Evolutionary conservation across 2,329 filamentous ascomycete genomes (phyloP), one percentile per base, ranked within the genome.

Genomic region (Penicillium palitans): DNA sequence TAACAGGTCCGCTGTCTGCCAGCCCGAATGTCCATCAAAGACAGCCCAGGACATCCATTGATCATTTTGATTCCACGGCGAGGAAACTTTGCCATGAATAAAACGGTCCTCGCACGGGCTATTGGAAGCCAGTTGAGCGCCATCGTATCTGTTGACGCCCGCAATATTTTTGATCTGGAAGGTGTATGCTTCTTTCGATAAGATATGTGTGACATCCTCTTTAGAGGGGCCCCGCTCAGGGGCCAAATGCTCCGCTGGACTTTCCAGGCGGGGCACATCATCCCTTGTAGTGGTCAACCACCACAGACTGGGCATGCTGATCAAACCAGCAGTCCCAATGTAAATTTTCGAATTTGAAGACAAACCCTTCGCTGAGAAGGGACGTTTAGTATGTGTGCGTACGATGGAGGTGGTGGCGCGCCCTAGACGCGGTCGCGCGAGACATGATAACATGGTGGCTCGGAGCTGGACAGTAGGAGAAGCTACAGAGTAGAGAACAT

Each of bases 21-120:
- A 62, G 6, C 68, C 69, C 6, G 55, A 35, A 65, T 79, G 77
- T 1, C 77, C 77, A 52, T 79, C 77, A 40, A 77, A 79, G 29
- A 79, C 69, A 9, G 62, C 73, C 74, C 75, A 79, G 10, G 63
- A 61, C 63, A 70, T 66, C 70, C 72, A 74, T 29, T 72, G 54
- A 17, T 56, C 51, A 9, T 56, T 60, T 3, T 65, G 61, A 19
- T 63, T 61, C 59, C 60, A 64, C 9, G 66, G 66, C 1, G 70
- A 68, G 12, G 60, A 48, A 47, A 70, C 37, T 55, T 64, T 61
- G 2, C 66, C 67, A 58, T 72, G 70, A 12, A 58, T 59, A 47
- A 68, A 72, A 10, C 47, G 53, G 44, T 72, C 70, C 50, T 72
- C 74, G 6, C 74, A 72, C 0, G 74, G 75, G 25, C 67, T 71